Evolutionary conservation across 2,329 filamentous ascomycete genomes (phyloP), one percentile per base, ranked within the genome.

Genomic region (Metarhizium brunneum): DNA sequence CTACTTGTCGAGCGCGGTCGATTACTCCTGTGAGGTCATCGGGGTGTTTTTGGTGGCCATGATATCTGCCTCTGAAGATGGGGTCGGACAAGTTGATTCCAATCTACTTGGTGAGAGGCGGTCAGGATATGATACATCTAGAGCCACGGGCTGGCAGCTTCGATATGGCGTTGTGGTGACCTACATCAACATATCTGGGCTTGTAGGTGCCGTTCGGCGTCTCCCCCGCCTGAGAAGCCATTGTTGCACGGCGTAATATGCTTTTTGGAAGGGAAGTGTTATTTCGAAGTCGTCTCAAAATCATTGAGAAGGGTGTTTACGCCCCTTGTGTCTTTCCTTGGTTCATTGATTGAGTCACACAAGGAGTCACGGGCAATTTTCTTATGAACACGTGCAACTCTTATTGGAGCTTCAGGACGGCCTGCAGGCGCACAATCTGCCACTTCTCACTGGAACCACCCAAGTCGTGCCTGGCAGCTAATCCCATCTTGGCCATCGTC

Each of bases 41-140:
- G 11, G 85, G 81, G 64, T 95, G 90, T 30, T 76, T 73, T 62
- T 88, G 79, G 59, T 85, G 91, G 65, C 89, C 90, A 66, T 95
- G 86, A 67, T 97, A 95, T 47, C 82, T 73, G 52, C 94, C 94
- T 50, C 83, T 82, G 71, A 92, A 99, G 57, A 96, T 90, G 53
- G 89, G 88, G 66, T 99, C 94, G 54, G 92, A 88, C 55, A 99
- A 81, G 71, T 99, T 99, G 77, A 99, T 96, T 56, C 92, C 94
- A 66, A 99, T 86, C 83, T 86, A 66, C 59, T 63, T 4, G 45
- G 25, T 20, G n/a, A 45, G 6, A 18, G 42, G 42, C 6, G 45
- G 45, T 48, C 25, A 48, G 40, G 61, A 60, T 42, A 42, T 38
- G 7, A 16, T 16, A 14, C 25, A 50, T 57, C 47, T 57, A 52